Conservation (phyloP, 2,329 filamentous ascomycete species). For the Botrytis byssoidea region DNA sequence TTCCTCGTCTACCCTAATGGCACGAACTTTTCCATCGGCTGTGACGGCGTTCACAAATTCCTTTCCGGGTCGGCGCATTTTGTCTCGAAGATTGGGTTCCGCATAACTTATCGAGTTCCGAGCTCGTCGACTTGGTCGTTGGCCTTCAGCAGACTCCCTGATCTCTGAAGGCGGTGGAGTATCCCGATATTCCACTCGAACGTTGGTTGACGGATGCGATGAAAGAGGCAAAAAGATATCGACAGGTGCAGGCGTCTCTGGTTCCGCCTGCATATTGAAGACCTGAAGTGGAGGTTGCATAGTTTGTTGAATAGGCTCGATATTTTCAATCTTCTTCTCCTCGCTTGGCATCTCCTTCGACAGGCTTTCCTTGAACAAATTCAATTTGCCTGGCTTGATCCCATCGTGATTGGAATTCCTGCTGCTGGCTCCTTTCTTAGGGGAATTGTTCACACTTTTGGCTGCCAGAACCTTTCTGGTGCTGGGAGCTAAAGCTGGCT, state of each 20-base stretch:
- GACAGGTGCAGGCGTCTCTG: conserved; percentile 43
- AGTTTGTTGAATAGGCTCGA: background rate
- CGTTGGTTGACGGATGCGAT: conserved; percentile 45
- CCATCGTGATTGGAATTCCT: conserved; percentile 43
- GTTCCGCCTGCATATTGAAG: conserved; percentile 39
- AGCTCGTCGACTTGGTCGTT: conserved; percentile 65
- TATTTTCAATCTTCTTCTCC: background rate
- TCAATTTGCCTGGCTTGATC: conserved; percentile 43
- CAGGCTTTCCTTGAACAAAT: conserved; percentile 32
- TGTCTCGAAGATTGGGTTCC: conserved; percentile 76
- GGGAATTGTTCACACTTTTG: conserved; percentile 58
- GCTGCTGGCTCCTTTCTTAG: conserved; percentile 48
- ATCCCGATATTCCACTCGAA: conserved; percentile 43
- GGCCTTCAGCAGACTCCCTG: conserved; percentile 53
- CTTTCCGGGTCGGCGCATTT: conserved; percentile 80
- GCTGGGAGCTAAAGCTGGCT: conserved; percentile 21
- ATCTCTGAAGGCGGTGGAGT: conserved; percentile 62
- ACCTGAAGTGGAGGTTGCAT: conserved; percentile 21
- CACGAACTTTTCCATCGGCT: conserved; percentile 54
- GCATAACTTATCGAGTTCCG: conserved; percentile 74
- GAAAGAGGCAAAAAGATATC: conserved; percentile 49
- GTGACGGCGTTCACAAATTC: conserved; percentile 72
- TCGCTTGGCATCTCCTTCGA: conserved; percentile 25
- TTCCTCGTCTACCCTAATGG: conserved; percentile 32
- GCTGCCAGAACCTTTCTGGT: conserved; percentile 39